Evolutionary conservation across 352 stramenopile species (phyloP).

Genomic region (Halophytophthora batemanensis): DNA sequence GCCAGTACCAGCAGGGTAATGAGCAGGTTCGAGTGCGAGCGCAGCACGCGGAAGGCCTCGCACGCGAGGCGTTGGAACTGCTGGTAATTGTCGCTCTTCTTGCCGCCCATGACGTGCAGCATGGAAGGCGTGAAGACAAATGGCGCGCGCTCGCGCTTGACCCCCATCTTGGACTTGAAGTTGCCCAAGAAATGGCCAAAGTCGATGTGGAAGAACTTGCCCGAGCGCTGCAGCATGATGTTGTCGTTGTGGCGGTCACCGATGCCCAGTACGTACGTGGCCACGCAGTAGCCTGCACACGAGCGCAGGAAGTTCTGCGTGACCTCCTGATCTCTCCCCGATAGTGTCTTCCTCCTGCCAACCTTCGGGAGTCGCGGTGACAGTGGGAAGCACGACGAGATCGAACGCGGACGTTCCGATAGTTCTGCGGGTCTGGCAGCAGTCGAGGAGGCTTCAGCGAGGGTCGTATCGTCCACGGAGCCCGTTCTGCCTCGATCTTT

Average conservation of each 20-base stretch:
- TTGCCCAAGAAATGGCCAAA: constrained; percentile 96
- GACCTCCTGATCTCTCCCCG: constrained; percentile 38
- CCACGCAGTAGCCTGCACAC: constrained; percentile 91
- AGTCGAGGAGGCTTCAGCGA: constrained; percentile 15
- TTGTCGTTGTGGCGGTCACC: constrained; percentile 95
- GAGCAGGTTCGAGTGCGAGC: constrained; percentile 72
- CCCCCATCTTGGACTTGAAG: constrained; percentile 92
- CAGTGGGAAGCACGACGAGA: constrained; percentile 54
- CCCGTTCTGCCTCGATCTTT: constrained; percentile 1
- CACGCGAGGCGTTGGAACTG: constrained; percentile 69
- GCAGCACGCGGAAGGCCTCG: constrained; percentile 70
- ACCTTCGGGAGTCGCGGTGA: constrained; percentile 34
- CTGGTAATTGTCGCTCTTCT: constrained; percentile 69
- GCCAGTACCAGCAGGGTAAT: constrained; percentile 82
- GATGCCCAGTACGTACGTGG: constrained; percentile 92
- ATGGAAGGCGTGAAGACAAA: constrained; percentile 94
- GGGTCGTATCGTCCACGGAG: constrained; percentile 5
- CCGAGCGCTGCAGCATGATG: constrained; percentile 92
- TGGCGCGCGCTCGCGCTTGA: constrained; percentile 87
- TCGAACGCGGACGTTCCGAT: constrained; percentile 11
- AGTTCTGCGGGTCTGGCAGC: constrained; percentile 13
- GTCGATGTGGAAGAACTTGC: constrained; percentile 96
- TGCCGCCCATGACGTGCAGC: constrained; percentile 80
- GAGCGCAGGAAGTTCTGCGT: constrained; percentile 89
- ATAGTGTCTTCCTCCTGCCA: constrained; percentile 26